Evolutionary conservation across 2,329 filamentous ascomycete genomes (phyloP), one percentile per base, ranked within the genome.

Genomic region (Ascomycota sp.): DNA sequence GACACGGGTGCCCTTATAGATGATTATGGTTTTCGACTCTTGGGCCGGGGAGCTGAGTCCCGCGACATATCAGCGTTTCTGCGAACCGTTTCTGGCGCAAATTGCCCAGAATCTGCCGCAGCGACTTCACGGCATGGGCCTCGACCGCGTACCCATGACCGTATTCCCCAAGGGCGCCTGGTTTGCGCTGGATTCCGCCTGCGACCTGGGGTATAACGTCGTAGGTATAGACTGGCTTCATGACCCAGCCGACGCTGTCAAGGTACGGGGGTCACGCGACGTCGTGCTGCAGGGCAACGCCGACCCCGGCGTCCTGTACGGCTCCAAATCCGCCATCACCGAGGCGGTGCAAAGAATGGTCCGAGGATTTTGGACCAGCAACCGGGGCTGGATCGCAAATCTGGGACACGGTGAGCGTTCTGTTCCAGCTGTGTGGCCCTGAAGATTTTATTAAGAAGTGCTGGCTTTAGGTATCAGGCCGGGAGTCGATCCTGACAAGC

Each of bases 101-200:
- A 95, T 98, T 41, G 73, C 83, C 8, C 62, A 76, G 40, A 68
- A 85, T 40, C 65, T 98, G 4, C 86, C 86, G 1, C 63, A 60
- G 41, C 73, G 71, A 35, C 57, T 95, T 33, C 59, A 67, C 41
- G 76, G 80, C 47, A 63, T 91, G 46, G 73, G 74, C 0, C 56
- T 86, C 30, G 78, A 85, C 33, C 63, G 60, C 8, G 86, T 98
- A 3, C 89, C 89, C 3, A 94, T 95, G 85, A 91, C 85, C 5
- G 83, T 95, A 17, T 98, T 98, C 52, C 83, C 89, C 23, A 98
- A 98, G 60, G 89, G 89, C 8, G 86, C 89, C 8, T 95, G 89
- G 80, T 89, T 92, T 52, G 82, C 83, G 4, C 63, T 98, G 29
- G 80, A 94, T 41, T 73, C 79, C 21, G 68, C 89, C 13, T 94